phyloP scores from a whole-genome alignment of 129 eudicot species.

The Deinandra increscens region DNA sequence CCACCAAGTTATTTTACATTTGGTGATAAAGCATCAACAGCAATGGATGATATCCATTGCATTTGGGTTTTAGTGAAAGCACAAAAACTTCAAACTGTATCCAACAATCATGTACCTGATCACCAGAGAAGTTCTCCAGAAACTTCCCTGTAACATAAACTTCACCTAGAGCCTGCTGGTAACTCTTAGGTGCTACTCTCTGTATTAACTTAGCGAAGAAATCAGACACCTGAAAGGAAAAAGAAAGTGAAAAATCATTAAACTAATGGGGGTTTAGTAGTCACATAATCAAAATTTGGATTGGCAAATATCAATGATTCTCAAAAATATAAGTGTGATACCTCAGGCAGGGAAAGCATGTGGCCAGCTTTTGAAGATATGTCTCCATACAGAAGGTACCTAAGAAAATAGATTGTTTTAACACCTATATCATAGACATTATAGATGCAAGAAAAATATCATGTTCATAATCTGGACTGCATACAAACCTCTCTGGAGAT shows the following conservation, averaged over 20 bases:
- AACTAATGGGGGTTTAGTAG: neutral
- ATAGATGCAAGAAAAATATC: neutral
- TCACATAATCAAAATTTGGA: neutral
- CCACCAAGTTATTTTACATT: neutral
- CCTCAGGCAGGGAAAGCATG: slow-evolving; percentile 83
- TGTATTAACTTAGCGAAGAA: slow-evolving; percentile 88
- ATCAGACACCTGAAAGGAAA: slow-evolving; percentile 63
- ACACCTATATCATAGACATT: neutral
- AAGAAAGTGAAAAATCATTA: slow-evolving; percentile 1
- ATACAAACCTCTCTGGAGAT: slow-evolving; percentile 78
- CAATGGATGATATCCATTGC: neutral
- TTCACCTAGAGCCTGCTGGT: slow-evolving; percentile 92
- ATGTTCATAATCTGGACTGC: neutral
- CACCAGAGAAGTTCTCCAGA: slow-evolving; percentile 90
- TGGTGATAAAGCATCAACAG: too few species aligned
- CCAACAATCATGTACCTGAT: slow-evolving; percentile 58
- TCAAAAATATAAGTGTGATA: slow-evolving; percentile 21
- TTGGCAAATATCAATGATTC: neutral
- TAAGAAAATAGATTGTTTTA: slow-evolving; percentile 28
- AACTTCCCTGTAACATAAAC: slow-evolving; percentile 84
- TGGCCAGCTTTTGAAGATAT: slow-evolving; percentile 83
- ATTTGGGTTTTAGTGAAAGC: neutral
- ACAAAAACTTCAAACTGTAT: neutral
- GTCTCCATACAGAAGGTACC: slow-evolving; percentile 93
- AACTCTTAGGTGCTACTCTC: slow-evolving; percentile 96